These are phyloP conservation scores for Herpetomonas tarakana DNA, from an alignment of 208 protist species.

Conservation along the genomic window DNA sequence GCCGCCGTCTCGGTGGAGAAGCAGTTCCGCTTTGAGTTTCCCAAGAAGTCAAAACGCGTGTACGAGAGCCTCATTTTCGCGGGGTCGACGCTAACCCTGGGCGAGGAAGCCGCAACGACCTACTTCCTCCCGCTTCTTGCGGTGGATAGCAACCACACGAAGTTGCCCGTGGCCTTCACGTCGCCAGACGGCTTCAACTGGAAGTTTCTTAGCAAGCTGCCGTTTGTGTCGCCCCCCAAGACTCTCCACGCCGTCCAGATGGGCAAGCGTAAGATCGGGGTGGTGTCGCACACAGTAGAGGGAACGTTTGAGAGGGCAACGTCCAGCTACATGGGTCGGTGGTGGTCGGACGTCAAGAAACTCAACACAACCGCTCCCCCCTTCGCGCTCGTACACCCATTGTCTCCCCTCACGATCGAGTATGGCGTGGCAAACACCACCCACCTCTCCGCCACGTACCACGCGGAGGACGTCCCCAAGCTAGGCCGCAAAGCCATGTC, in stretches of 20 bases:
- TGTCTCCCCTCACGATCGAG: conserved; percentile 23
- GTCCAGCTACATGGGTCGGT: conserved; percentile 32
- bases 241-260: background rate
- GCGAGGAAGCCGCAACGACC: background rate
- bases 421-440: conserved; percentile 16
- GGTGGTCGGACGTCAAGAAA: conserved; percentile 32
- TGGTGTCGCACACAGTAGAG: conserved; percentile 14
- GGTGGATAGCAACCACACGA: background rate
- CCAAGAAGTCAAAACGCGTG: background rate
- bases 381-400: conserved; percentile 18
- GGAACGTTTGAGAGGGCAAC: conserved; percentile 19
- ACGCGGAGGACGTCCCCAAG: background rate
- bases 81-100: background rate
- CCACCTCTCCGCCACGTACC: background rate
- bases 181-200: conserved; percentile 10
- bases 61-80: background rate
- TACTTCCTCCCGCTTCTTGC: conserved; percentile 1
- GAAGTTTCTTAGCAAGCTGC: background rate
- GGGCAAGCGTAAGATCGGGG: conserved; percentile 12
- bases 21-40: background rate
- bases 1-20: too few species aligned
- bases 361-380: conserved; percentile 35
- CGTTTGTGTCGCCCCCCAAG: background rate
- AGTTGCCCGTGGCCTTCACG: conserved; percentile 8
- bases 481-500: background rate